Percentiles rank a stretch among this genome's conserved stretches.
phyloP scores from a whole-genome alignment of 805 yeast species.

The Clavispora fructus region DNA sequence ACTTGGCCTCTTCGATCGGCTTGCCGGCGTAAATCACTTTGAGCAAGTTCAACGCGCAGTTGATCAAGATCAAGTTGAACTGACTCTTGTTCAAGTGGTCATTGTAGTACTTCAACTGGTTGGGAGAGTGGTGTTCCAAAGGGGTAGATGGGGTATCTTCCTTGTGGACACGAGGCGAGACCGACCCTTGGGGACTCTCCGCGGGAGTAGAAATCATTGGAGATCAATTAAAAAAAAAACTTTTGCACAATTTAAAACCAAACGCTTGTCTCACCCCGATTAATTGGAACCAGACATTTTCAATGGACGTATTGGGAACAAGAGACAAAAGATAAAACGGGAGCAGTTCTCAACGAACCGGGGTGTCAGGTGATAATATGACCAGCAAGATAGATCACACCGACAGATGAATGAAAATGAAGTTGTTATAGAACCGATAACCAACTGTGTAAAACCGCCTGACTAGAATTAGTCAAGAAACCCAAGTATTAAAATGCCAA shows the following conservation, averaged over 20 bases:
- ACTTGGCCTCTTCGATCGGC: conserved; percentile 12
- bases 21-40: conserved; percentile 25
- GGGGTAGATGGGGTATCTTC: conserved; percentile 9
- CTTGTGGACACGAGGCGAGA: conserved; percentile 5
- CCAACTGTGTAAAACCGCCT: neutral
- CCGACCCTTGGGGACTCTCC: conserved; percentile 9
- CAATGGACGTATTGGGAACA: neutral
- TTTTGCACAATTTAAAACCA: neutral
- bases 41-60: conserved; percentile 31
- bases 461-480: neutral
- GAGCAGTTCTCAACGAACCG: neutral
- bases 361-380: neutral
- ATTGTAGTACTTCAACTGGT: conserved; percentile 36
- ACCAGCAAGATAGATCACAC: neutral
- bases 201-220: neutral
- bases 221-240: neutral
- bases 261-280: neutral
- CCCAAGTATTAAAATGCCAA: neutral
- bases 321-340: neutral
- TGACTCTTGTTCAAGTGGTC: conserved; percentile 35
- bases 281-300: neutral
- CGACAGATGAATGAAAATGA: neutral
- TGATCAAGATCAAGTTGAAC: conserved; percentile 35
- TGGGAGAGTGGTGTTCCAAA: conserved; percentile 23
- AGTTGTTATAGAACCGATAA: neutral